phyloP scores from a whole-genome alignment of 1,284 basidiomycete species.

The Ganoderma lucidum region DNA sequence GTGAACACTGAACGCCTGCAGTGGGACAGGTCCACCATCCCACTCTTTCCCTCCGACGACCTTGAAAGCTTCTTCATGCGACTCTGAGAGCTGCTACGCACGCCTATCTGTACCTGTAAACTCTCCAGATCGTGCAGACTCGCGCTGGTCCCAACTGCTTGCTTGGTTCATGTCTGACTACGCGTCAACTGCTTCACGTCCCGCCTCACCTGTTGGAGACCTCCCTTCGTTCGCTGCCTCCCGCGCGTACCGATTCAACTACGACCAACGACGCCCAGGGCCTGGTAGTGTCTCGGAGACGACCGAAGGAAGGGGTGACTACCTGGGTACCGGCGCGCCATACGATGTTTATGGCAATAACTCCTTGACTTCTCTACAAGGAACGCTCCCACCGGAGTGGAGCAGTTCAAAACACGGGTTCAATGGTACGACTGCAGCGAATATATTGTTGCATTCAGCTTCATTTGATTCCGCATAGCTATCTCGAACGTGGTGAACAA shows the following conservation, averaged over 20 bases:
- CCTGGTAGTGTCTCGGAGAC: constrained; percentile 74
- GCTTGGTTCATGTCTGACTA: constrained; percentile 47
- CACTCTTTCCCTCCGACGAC: constrained; percentile 8
- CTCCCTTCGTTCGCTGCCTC: constrained; percentile 53
- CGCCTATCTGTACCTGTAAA: constrained; percentile 8
- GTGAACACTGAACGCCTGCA: background rate
- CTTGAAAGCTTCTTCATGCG: constrained; percentile 14
- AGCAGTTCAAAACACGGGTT: constrained; percentile 82
- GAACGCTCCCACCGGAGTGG: constrained; percentile 69
- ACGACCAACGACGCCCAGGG: constrained; percentile 64
- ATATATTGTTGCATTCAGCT: background rate
- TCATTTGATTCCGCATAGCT: constrained; percentile 46
- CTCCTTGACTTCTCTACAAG: constrained; percentile 35
- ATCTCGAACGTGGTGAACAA: constrained; percentile 86
- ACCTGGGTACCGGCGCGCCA: constrained; percentile 34
- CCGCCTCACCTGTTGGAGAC: constrained; percentile 55
- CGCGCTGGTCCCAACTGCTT: constrained; percentile 16
- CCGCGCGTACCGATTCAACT: constrained; percentile 70
- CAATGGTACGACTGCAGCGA: constrained; percentile 60
- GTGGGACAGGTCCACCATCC: background rate
- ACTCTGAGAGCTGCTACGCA: background rate
- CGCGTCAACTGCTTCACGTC: constrained; percentile 52
- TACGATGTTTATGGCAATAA: constrained; percentile 34
- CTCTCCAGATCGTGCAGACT: constrained; percentile 10
- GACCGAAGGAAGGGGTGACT: constrained; percentile 62